phyloP scores from a whole-genome alignment of 2,329 filamentous ascomycete genomes.

The Microdochium trichocladiopsis region DNA sequence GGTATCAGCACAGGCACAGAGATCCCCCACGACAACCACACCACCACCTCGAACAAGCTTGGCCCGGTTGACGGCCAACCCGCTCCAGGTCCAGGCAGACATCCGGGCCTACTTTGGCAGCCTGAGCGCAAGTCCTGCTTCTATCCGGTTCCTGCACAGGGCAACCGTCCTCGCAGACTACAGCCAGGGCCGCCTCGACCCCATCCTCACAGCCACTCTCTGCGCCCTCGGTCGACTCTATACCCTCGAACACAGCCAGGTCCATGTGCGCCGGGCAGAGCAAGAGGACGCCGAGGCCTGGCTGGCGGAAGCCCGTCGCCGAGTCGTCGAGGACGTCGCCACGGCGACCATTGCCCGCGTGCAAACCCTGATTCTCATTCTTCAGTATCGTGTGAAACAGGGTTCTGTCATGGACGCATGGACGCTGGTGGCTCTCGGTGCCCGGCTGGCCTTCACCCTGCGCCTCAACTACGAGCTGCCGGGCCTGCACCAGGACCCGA shows the following conservation, averaged over 20 bases:
- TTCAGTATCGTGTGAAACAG: slow-evolving; percentile 8
- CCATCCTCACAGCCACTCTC: neutral
- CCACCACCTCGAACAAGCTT: neutral
- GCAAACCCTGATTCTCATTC: slow-evolving; percentile 12
- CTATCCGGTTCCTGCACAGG: neutral
- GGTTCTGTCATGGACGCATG: slow-evolving; percentile 10
- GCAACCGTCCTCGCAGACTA: neutral
- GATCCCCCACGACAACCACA: neutral
- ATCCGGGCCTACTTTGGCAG: neutral
- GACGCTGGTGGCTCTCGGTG: slow-evolving; percentile 13
- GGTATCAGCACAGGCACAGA: too few species aligned
- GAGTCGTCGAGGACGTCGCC: slow-evolving; percentile 10
- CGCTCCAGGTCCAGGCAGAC: neutral
- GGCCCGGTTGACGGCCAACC: neutral
- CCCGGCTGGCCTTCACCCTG: slow-evolving; percentile 15
- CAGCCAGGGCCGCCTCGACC: neutral
- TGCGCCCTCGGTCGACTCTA: neutral
- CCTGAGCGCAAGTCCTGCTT: neutral
- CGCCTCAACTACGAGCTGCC: slow-evolving; percentile 16
- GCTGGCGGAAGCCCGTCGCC: neutral
- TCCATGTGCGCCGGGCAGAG: neutral
- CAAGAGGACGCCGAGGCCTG: slow-evolving; percentile 3
- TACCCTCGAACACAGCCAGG: neutral
- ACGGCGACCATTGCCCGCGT: slow-evolving; percentile 7
- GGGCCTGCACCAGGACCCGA: slow-evolving; percentile 3